These are phyloP conservation scores for Trichocomaceae sp. DNA, from an alignment of 2,329 filamentous ascomycete genomes.

Conservation along the genomic window DNA sequence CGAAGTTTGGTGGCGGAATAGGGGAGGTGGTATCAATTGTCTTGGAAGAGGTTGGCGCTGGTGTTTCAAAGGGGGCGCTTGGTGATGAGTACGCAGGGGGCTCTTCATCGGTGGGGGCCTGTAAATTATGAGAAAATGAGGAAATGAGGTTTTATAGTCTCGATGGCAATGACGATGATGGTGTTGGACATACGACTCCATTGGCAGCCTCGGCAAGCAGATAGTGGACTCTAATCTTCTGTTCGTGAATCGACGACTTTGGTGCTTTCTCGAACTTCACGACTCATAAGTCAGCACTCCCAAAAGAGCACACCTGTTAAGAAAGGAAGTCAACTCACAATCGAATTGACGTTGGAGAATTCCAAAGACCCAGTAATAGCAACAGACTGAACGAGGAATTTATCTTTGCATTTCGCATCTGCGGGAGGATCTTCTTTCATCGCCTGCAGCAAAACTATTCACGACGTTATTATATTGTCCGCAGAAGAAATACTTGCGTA, in stretches of 20 bases:
- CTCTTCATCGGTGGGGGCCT: conserved; percentile 37
- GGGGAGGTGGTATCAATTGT: conserved; percentile 30
- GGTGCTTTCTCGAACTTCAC: conserved; percentile 66
- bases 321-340: conserved; percentile 55
- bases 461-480: conserved; percentile 20
- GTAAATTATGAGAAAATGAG: not conserved
- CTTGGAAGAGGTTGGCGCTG: conserved; percentile 40
- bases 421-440: conserved; percentile 91
- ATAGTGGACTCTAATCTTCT: conserved; percentile 91
- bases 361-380: conserved; percentile 77
- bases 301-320: not conserved
- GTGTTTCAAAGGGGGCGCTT: conserved; percentile 43
- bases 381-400: conserved; percentile 94
- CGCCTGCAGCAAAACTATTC: conserved; percentile 80
- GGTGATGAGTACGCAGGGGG: conserved; percentile 53
- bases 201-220: conserved; percentile 55
- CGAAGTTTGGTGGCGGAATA: conserved; percentile 31
- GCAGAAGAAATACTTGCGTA: not conserved
- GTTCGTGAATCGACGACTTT: conserved; percentile 77
- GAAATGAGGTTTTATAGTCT: not conserved
- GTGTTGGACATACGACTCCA: conserved; percentile 28
- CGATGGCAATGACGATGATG: not conserved
- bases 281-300: conserved; percentile 5
- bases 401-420: conserved; percentile 90
- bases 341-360: conserved; percentile 68